Percentiles rank a stretch among this genome's conserved stretches.
phyloP scores from a whole-genome alignment of 2,329 filamentous ascomycete genomes.

The Colletotrichum sublineola region DNA sequence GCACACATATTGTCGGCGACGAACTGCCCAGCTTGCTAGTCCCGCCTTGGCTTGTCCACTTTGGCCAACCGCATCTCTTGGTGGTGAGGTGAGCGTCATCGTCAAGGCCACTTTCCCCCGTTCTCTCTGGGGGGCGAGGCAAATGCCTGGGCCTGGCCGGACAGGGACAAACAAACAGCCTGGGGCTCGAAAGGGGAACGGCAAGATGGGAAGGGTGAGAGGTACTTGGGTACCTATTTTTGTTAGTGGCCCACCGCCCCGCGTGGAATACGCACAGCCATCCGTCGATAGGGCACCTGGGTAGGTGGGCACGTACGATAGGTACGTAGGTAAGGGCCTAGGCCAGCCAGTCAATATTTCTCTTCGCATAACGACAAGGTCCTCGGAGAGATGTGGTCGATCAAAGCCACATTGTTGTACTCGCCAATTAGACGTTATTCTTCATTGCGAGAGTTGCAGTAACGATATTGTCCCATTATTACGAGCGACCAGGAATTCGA shows the following conservation, averaged over 20 bases:
- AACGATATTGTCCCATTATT: constrained; percentile 24
- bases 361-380: not conserved
- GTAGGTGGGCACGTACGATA: too few species aligned
- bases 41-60: not conserved
- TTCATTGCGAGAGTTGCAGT: not conserved
- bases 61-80: constrained; percentile 6
- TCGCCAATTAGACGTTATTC: not conserved
- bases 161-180: too few species aligned
- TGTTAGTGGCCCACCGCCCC: not conserved
- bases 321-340: not conserved
- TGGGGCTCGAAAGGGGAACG: too few species aligned
- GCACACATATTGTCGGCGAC: not conserved
- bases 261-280: not conserved
- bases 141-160: constrained; percentile 22
- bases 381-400: not conserved
- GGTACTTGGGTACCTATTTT: not conserved
- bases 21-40: not conserved
- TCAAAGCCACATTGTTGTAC: not conserved
- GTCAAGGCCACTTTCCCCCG: not conserved
- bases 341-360: not conserved
- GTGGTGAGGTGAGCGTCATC: constrained; percentile 31
- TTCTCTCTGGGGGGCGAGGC: not conserved
- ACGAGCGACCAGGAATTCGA: constrained; percentile 35
- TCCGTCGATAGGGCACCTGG: too few species aligned
- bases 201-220: not conserved